Percentiles rank a stretch among this genome's conserved stretches.
These are phyloP conservation scores for Polyplosphaeria fusca DNA, from an alignment of 495 filamentous ascomycete genomes.

Conservation along the genomic window DNA sequence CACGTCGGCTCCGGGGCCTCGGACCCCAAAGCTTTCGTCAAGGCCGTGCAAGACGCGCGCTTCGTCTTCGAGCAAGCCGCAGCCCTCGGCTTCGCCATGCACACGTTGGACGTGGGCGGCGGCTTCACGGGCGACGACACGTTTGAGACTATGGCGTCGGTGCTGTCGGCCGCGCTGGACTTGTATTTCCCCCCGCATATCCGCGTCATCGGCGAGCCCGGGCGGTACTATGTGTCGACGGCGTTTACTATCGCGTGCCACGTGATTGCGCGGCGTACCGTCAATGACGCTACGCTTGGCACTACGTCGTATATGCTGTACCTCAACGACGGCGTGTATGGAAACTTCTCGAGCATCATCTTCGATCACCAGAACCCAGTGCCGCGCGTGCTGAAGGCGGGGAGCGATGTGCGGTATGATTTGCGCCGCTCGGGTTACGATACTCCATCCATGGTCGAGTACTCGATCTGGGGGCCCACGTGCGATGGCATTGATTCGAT, in stretches of 20 bases:
- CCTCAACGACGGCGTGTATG: slow-evolving; percentile 94
- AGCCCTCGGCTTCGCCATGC: slow-evolving; percentile 71
- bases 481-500: slow-evolving; percentile 98
- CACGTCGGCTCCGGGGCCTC: slow-evolving; percentile 95
- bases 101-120: slow-evolving; percentile 90
- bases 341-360: slow-evolving; percentile 98
- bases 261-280: slow-evolving; percentile 90
- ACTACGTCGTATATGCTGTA: slow-evolving; percentile 87
- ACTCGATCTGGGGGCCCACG: slow-evolving; percentile 97
- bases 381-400: slow-evolving; percentile 71
- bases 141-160: slow-evolving; percentile 84
- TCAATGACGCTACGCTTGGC: slow-evolving; percentile 57
- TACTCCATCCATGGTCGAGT: slow-evolving; percentile 48
- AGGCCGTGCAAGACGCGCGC: slow-evolving; percentile 85
- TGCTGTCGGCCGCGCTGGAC: slow-evolving; percentile 76
- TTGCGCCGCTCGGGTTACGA: slow-evolving; percentile 32
- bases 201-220: slow-evolving; percentile 92
- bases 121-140: slow-evolving; percentile 85
- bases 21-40: slow-evolving; percentile 81
- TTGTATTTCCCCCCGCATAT: slow-evolving; percentile 80
- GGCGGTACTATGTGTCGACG: slow-evolving; percentile 88
- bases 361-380: slow-evolving; percentile 95
- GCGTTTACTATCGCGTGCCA: slow-evolving; percentile 92
- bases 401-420: slow-evolving; percentile 47
- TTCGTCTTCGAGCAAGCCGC: slow-evolving; percentile 84